Evolutionary conservation across 148 eudicot species (phyloP).

Genomic region (Rhododendron williamsianum): DNA sequence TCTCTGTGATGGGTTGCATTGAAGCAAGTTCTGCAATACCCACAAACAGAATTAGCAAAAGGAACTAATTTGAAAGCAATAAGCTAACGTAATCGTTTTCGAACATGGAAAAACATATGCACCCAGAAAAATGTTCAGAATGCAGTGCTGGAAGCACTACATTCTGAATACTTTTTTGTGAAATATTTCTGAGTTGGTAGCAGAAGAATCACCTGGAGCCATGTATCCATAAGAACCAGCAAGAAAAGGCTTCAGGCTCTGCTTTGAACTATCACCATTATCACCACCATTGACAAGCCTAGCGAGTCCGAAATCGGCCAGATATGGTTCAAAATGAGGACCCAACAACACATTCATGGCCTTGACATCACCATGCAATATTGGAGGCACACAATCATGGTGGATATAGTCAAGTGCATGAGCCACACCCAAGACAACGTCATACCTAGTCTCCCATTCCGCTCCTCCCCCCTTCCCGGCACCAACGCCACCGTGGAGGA

Average conservation of each 20-base stretch:
- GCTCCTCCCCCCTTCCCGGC: conserved; percentile 65
- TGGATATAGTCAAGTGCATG: conserved; percentile 93
- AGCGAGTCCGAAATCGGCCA: conserved; percentile 94
- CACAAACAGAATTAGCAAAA: conserved; percentile 2
- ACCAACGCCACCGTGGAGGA: conserved; percentile 52
- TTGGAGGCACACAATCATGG: conserved; percentile 88
- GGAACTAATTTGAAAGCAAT: neutral
- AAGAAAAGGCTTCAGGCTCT: conserved; percentile 57
- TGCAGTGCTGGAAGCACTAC: neutral
- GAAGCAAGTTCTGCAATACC: conserved; percentile 67
- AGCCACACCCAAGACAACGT: conserved; percentile 72
- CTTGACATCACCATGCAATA: conserved; percentile 90
- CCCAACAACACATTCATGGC: conserved; percentile 95
- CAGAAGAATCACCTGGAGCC: conserved; percentile 76
- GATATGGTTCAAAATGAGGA: conserved; percentile 62
- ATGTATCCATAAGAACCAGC: conserved; percentile 98
- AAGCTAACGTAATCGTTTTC: neutral
- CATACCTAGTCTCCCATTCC: conserved; percentile 86
- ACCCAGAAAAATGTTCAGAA: neutral
- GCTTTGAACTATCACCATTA: conserved; percentile 27
- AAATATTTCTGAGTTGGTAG: neutral
- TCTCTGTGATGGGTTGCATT: conserved; percentile 71
- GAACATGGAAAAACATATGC: neutral
- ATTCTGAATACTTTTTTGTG: neutral
- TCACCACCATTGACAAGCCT: conserved; percentile 35